A percentile compares a stretch with the other conserved stretches of the same genome.
phyloP scores from a whole-genome alignment of 257 asterid genomes.

The Haberlea rhodopensis region DNA sequence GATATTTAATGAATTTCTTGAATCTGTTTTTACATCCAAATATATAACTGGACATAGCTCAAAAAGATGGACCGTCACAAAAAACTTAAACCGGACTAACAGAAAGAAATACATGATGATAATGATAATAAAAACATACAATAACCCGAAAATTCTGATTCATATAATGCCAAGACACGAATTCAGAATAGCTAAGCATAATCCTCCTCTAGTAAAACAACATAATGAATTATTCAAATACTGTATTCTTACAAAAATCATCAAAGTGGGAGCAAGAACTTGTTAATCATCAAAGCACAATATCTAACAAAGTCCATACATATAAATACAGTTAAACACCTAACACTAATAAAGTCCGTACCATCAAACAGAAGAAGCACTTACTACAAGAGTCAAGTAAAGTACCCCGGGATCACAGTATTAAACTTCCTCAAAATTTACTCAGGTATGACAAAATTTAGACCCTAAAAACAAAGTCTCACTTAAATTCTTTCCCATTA shows the following conservation, averaged over 20 bases:
- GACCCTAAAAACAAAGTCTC: background rate
- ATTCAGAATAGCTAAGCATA: background rate
- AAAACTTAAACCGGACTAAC: conserved; percentile 3
- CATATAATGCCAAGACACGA: background rate
- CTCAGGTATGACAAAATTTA: background rate
- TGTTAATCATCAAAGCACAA: background rate
- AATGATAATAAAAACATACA: background rate
- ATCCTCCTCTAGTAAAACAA: background rate
- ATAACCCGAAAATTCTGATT: background rate
- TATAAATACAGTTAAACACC: background rate
- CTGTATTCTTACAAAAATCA: conserved; percentile 10
- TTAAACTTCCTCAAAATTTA: background rate
- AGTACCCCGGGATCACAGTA: background rate
- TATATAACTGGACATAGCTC: conserved; percentile 66
- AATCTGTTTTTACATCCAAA: conserved; percentile 97
- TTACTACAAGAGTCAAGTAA: conserved; percentile 13
- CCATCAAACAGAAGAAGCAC: conserved; percentile 22
- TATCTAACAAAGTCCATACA: background rate
- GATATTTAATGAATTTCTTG: conserved; percentile 92
- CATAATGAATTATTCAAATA: background rate
- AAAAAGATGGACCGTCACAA: conserved; percentile 14
- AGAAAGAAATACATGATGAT: conserved; percentile 14
- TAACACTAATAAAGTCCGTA: conserved; percentile 8
- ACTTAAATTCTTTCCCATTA: background rate
- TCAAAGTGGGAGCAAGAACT: background rate